phyloP scores from a whole-genome alignment of 1,139 yeast species.

The Hyphopichia burtonii region DNA sequence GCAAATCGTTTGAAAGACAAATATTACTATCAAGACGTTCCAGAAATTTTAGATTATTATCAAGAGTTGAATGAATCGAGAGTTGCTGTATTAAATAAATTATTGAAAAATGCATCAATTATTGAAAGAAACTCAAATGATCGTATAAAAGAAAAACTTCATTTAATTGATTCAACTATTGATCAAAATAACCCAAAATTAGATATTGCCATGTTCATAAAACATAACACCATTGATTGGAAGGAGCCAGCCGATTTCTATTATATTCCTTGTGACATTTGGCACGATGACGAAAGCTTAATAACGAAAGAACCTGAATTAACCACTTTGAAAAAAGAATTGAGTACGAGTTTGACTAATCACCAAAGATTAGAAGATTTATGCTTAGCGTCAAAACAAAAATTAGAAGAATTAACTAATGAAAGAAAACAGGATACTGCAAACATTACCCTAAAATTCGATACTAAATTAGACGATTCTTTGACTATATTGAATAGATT shows the following conservation, averaged over 20 bases:
- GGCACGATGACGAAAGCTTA: constrained; percentile 95
- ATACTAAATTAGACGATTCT: constrained; percentile 55
- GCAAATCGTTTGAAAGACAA: constrained; percentile 93
- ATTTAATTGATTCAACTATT: constrained; percentile 55
- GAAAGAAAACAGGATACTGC: constrained; percentile 30
- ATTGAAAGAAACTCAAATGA: constrained; percentile 62
- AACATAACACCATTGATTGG: constrained; percentile 79
- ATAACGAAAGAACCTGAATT: constrained; percentile 63
- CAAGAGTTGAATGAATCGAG: constrained; percentile 85
- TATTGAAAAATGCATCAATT: constrained; percentile 63
- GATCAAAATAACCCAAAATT: constrained; percentile 71
- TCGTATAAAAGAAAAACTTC: constrained; percentile 52
- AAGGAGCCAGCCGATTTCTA: constrained; percentile 81
- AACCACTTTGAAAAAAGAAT: constrained; percentile 57
- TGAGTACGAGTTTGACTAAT: constrained; percentile 49
- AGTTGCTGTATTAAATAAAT: constrained; percentile 67
- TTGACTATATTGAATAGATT: constrained; percentile 59
- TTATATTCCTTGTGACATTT: constrained; percentile 85
- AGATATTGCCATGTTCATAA: constrained; percentile 89
- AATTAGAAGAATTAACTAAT: constrained; percentile 47
- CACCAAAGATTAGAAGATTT: constrained; percentile 44
- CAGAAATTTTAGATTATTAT: constrained; percentile 81
- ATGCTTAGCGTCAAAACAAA: constrained; percentile 49
- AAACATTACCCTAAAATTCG: constrained; percentile 45
- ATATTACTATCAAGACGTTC: constrained; percentile 88